Conservation (phyloP, 2,329 filamentous ascomycete genomes). For the Trichoderma koningii region DNA sequence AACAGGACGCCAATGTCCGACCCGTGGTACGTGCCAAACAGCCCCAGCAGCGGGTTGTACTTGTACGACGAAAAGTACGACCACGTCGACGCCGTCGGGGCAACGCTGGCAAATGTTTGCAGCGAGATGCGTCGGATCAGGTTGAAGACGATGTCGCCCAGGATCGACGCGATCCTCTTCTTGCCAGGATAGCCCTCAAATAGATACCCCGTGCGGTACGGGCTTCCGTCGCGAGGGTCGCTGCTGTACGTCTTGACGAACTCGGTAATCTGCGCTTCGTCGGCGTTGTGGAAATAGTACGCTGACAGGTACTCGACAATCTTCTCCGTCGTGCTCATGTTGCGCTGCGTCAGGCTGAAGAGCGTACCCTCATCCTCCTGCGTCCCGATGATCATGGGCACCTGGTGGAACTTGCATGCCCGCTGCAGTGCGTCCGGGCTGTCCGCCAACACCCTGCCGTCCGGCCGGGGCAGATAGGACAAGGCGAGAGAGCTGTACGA, state of each 20-base stretch:
- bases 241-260: constrained; percentile 65
- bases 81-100: constrained; percentile 65
- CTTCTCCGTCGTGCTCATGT: constrained; percentile 62
- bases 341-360: constrained; percentile 68
- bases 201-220: constrained; percentile 66
- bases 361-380: constrained; percentile 81
- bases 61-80: constrained; percentile 75
- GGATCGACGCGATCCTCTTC: constrained; percentile 73
- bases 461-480: constrained; percentile 73
- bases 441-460: constrained; percentile 61
- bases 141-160: constrained; percentile 76
- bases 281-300: constrained; percentile 62
- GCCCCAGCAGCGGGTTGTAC: constrained; percentile 59
- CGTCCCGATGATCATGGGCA: constrained; percentile 63
- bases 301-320: constrained; percentile 64
- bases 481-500: constrained; percentile 69
- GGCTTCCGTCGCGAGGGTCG: constrained; percentile 62
- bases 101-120: constrained; percentile 44
- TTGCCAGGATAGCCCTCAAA: constrained; percentile 75
- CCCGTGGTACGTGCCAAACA: constrained; percentile 76
- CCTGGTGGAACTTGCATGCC: constrained; percentile 51
- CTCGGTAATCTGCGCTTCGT: constrained; percentile 51
- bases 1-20: constrained; percentile 66
- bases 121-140: constrained; percentile 69
- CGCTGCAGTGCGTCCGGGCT: constrained; percentile 62